Evolutionary conservation across 73 alveolate species (phyloP), one percentile per base, ranked within the genome.

Genomic region (Diophrys sp.): DNA sequence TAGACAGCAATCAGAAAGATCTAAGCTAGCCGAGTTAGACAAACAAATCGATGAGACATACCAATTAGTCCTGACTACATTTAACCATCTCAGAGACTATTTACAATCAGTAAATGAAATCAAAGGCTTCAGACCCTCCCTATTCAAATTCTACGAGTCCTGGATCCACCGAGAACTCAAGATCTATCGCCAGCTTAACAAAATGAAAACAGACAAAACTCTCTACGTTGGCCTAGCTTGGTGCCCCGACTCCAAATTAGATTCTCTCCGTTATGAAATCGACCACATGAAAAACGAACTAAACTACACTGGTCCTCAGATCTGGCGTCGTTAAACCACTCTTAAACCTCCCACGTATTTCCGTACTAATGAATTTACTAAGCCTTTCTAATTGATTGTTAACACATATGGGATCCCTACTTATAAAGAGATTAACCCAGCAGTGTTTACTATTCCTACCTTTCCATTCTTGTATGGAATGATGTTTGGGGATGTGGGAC

Each of bases 401-500:
- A 83, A 93, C 76, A 95, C 96, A 54, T 95, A 95, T 91, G 99
- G 99, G 18, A 83, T 95, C 0, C 98, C 99, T 1, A 73, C 91
- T 74, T 95, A 95, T 85, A 68, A 90, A 79, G 99, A 95, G 73
- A 86, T 91, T 14, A 95, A 95, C 81, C 99, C 99, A n/a, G 95
- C 97, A 2, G 78, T 94, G 67, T 82, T 93, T 74, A 84, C 97
- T 14, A 87, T 87, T 54, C 87, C 92, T 29, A 85, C 98, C 31
- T 95, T 95, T 74, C 99, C 99, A 23, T 95, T 91, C 74, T 78
- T 95, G 75, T 95, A 92, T 75, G 99, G 98, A n/a, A 93, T 95
- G 11, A 95, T 95, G 99, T 93, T 93, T 83, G 99, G 99, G 23
- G 99, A 95, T 82, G 81, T 91, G 25, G 97, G 93, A 31, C 99